Evolutionary conservation across 2,329 filamentous ascomycete species (phyloP).

Genomic region (Trichoderma afroharzianum): DNA sequence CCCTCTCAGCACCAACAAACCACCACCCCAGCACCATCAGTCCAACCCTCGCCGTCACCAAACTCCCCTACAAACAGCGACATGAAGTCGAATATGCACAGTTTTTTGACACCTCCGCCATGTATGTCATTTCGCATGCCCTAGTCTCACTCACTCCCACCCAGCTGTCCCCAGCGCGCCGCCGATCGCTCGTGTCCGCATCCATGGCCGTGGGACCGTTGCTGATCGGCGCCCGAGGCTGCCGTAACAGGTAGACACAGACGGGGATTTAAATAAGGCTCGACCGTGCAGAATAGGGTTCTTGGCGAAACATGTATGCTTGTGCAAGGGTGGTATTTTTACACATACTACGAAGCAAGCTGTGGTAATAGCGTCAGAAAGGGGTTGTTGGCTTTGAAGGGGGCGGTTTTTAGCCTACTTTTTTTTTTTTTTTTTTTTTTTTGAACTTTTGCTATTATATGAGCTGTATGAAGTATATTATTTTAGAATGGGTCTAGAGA

Average conservation of each 20-base stretch:
- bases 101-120: not conserved
- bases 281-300: not conserved
- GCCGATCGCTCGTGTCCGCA: conserved; percentile 8
- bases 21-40: not conserved
- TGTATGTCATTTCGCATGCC: conserved; percentile 1
- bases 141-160: not conserved
- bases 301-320: not conserved
- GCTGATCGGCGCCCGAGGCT: not conserved
- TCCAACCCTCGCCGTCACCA: not conserved
- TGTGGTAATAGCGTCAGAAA: not conserved
- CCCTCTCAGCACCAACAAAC: not conserved
- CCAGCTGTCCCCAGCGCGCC: not conserved
- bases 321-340: not conserved
- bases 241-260: not conserved
- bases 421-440: too few relatives aligned
- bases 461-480: not conserved
- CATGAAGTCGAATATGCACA: conserved; percentile 1
- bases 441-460: not conserved
- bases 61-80: not conserved
- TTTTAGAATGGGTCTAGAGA: not conserved
- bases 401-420: not conserved
- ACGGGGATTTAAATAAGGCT: not conserved
- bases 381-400: not conserved
- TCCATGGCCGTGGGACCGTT: not conserved
- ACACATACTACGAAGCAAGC: too few relatives aligned